Evolutionary conservation across 1,284 basidiomycete species (phyloP), one percentile per base, ranked within the genome.

Genomic region (Ceratobasidium theobromae): DNA sequence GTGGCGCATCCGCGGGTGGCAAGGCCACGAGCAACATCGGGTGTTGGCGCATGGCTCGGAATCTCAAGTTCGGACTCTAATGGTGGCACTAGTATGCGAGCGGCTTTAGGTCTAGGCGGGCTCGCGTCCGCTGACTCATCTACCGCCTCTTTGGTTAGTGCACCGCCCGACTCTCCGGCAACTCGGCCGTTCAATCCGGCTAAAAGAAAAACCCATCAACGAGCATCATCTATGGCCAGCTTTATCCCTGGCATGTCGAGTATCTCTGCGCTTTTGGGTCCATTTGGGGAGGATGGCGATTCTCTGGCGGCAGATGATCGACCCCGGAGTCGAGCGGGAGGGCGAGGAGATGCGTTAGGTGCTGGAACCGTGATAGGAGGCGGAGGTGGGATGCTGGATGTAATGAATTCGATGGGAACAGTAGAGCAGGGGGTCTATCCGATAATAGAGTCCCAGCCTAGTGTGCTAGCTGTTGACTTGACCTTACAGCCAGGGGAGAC

Each of bases 391-490:
- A 71, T 70, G 1, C 55, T 75, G 71, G 51, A 66, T 73, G 52
- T 75, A 72, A 25, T 73, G 54, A 72, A 73, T 38, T 68, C 65
- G 65, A 54, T 49, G 65, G 67, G 71, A 32, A 78, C 78, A 0
- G 82, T 81, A 30, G 79, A 81, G 8, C 72, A 83, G 3, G 83
- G 90, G 69, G 82, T 85, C 0, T 89, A 92, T 45, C 92, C 93
- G 0, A 90, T 89, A 1, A 86, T 94, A 48, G 86, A 91, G 67
- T 84, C 88, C 1, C 91, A 88, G 68, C 91, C 91, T 1, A 83
- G 87, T 45, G 89, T 95, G 83, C 80, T 96, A 16, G 91, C 86
- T 0, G 89, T 95, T 0, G 94, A 96, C 75, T 74, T 95, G 30
- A 76, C 79, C 2, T 80, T 96, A 4, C 79, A 77, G 0, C 91